Conservation (phyloP, 148 eudicot species). For the Vaccinium myrtillus region DNA sequence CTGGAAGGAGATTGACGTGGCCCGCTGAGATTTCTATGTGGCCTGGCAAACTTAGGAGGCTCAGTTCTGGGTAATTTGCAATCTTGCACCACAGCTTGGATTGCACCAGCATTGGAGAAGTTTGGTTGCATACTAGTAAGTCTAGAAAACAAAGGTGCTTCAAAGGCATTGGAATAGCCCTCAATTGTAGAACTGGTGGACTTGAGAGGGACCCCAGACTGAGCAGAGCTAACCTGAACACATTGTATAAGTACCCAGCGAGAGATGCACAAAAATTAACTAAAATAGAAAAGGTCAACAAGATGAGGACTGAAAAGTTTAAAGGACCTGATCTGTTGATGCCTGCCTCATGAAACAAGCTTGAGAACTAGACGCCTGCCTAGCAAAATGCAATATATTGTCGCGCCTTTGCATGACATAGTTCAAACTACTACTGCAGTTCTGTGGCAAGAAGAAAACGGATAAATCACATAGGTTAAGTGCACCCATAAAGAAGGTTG, state of each 20-base stretch:
- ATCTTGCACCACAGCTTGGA: slow-evolving; percentile 17
- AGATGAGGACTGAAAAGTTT: not conserved
- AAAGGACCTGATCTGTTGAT: slow-evolving; percentile 44
- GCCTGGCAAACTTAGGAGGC: slow-evolving; percentile 50
- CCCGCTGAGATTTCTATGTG: slow-evolving; percentile 17
- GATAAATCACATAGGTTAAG: not conserved
- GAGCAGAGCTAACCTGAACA: slow-evolving; percentile 33
- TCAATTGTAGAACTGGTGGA: slow-evolving; percentile 21
- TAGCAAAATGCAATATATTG: slow-evolving; percentile 47
- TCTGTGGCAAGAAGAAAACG: slow-evolving; percentile 33
- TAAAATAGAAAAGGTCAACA: not conserved
- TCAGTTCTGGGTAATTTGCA: slow-evolving; percentile 28
- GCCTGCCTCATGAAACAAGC: slow-evolving; percentile 70
- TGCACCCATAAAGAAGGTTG: not conserved
- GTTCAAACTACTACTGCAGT: slow-evolving; percentile 57
- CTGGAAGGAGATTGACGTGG: slow-evolving; percentile 21
- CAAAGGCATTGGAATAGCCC: slow-evolving; percentile 15
- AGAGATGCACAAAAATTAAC: not conserved
- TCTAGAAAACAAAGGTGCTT: slow-evolving; percentile 53
- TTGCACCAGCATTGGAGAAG: slow-evolving; percentile 12
- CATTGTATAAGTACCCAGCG: not conserved
- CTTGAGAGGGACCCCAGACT: slow-evolving; percentile 26
- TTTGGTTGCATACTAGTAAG: slow-evolving; percentile 33
- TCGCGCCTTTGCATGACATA: slow-evolving; percentile 57
- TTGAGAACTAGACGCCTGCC: slow-evolving; percentile 65